phyloP scores from a whole-genome alignment of 2,329 filamentous ascomycete species.

The Colletotrichum magnum region DNA sequence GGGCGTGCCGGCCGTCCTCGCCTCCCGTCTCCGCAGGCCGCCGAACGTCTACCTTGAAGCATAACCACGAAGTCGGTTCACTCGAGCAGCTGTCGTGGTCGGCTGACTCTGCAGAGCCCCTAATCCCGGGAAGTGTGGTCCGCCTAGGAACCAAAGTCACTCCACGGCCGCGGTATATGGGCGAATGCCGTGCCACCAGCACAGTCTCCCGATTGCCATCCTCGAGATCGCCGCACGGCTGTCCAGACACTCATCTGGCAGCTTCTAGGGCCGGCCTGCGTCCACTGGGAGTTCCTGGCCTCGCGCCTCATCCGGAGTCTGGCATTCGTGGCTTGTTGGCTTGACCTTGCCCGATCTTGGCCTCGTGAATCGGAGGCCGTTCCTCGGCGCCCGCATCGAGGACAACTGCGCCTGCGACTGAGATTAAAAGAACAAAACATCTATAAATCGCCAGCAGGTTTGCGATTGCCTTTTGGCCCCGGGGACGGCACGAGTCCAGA shows the following conservation, averaged over 20 bases:
- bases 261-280: conserved; percentile 11
- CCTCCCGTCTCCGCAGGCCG: conserved; percentile 30
- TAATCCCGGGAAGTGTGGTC: conserved; percentile 16
- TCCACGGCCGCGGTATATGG: conserved; percentile 30
- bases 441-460: conserved; percentile 36
- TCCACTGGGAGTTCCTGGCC: conserved; percentile 22
- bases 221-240: conserved; percentile 7
- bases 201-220: conserved; percentile 27
- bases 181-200: conserved; percentile 18
- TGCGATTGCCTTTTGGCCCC: conserved; percentile 6
- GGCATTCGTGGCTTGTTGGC: conserved; percentile 25
- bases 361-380: conserved; percentile 16
- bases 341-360: conserved; percentile 33
- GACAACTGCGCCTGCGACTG: conserved; percentile 23
- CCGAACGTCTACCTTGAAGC: conserved; percentile 7
- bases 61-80: conserved; percentile 33
- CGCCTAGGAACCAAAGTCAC: conserved; percentile 29
- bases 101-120: conserved; percentile 24
- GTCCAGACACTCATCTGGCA: conserved; percentile 19
- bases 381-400: conserved; percentile 23
- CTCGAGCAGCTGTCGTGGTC: conserved; percentile 31
- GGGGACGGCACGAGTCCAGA: conserved; percentile 21
- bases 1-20: conserved; percentile 17
- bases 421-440: conserved; percentile 6
- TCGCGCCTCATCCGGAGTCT: conserved; percentile 19